Base-by-base conservation (phyloP, 2,329 filamentous ascomycete species). In the Aspergillus brunneoviolaceus region DNA sequence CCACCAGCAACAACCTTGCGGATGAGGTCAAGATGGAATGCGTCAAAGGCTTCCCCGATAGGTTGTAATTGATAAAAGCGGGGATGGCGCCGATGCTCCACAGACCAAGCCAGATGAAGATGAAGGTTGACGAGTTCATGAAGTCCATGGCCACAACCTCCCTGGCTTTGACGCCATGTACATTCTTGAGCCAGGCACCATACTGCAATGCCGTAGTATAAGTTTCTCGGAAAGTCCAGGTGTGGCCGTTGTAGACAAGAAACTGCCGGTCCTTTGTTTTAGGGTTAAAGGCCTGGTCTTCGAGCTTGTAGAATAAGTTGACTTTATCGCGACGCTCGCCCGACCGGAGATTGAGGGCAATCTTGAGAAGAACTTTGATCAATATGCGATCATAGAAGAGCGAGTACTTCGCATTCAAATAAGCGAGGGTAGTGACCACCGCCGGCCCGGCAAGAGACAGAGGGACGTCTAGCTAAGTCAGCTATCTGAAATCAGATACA, bases 21-120 rank as follows among this genome's bases (percentile, higher is more conserved):
- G 84, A 87, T 2, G 90, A 89, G 1, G 86, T 85, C 64, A 82
- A 84, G 49, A 96, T 80, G 66, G 90, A 94, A 75, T 96, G 92
- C 3, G 85, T 74, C 62, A 96, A 79, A 0, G 91, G 82, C 29
- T 88, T 85, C 12, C 87, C 88, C 0, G 84, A 82, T 52, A 96
- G 79, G 71, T 95, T 95, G 76, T 93, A 94, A 76, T 96, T 96
- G 77, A 96, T 89, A 67, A 95, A 91, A 0, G 92, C 92, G 0
- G 92, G 91, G 58, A 87, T 87, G 0, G 90, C 92, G 11, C 92
- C 92, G 60, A 96, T 86, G 31, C 88, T 86, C 91, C 91, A 96
- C 33, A 96, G 76, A 0, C 88, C 92, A 57, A 93, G 80, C 82
- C 88, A 85, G 9, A 96, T 63, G 71, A 93, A 90, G 29, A 94